These are phyloP conservation scores for Gloeopeniophorella convolvens DNA, from an alignment of 768 basidiomycete species.

Conservation along the genomic window DNA sequence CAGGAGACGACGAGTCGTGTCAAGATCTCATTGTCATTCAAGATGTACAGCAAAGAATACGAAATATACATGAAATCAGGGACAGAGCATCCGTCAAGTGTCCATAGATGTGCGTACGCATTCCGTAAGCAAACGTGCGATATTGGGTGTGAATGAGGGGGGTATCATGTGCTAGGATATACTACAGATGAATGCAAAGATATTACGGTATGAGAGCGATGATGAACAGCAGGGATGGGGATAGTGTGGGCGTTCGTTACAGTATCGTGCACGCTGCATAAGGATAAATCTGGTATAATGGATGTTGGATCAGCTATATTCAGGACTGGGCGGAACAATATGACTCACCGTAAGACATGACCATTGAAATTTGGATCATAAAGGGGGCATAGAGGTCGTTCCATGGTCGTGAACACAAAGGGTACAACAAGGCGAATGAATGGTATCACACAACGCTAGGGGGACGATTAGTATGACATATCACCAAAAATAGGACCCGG, in stretches of 20 bases:
- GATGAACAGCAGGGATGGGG: not conserved
- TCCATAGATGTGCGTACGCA: slow-evolving; percentile 1
- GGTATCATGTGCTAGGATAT: slow-evolving; percentile 14
- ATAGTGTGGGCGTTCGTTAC: slow-evolving; percentile 11
- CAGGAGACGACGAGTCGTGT: no score
- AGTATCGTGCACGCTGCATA: slow-evolving; percentile 13
- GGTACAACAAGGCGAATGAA: slow-evolving; percentile 15
- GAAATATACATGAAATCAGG: slow-evolving; percentile 11
- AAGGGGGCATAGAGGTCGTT: slow-evolving; percentile 18
- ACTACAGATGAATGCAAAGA: slow-evolving; percentile 6
- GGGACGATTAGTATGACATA: not conserved
- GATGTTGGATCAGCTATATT: no score
- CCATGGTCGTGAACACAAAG: slow-evolving; percentile 14
- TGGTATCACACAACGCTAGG: slow-evolving; percentile 5
- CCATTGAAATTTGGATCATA: not conserved
- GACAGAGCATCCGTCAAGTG: slow-evolving; percentile 2
- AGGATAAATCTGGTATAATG: not conserved
- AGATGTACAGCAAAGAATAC: not conserved
- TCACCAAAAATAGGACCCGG: not conserved
- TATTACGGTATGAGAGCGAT: slow-evolving; percentile 13
- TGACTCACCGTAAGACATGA: slow-evolving; percentile 1
- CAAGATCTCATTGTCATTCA: not conserved
- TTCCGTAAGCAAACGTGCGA: slow-evolving; percentile 12
- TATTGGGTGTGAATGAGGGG: slow-evolving; percentile 4
- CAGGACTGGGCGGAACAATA: no score